Conservation (phyloP, 768 basidiomycete genomes). For the Collybia nuda region DNA sequence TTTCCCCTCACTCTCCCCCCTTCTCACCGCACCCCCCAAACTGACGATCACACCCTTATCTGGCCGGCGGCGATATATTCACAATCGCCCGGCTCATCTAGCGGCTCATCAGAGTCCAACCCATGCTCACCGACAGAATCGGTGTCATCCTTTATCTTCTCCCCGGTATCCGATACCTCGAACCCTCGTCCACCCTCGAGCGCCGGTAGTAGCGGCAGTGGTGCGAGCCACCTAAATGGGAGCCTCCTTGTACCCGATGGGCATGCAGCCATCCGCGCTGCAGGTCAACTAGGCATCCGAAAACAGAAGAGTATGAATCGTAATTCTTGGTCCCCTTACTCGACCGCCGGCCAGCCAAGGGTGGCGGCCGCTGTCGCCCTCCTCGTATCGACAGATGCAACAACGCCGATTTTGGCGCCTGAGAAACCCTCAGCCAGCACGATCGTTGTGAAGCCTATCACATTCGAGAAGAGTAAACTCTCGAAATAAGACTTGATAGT, state of each 20-base stretch:
- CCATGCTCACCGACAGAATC: slow-evolving; percentile 27
- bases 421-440: neutral
- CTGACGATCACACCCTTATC: slow-evolving; percentile 14
- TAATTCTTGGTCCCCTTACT: slow-evolving; percentile 46
- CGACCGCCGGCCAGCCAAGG: slow-evolving; percentile 2
- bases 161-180: slow-evolving; percentile 25
- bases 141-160: slow-evolving; percentile 26
- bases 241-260: slow-evolving; percentile 12
- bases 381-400: slow-evolving; percentile 2
- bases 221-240: slow-evolving; percentile 13
- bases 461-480: slow-evolving; percentile 8
- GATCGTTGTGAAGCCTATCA: slow-evolving; percentile 15
- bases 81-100: slow-evolving; percentile 16
- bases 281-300: slow-evolving; percentile 47
- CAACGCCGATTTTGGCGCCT: slow-evolving; percentile 3
- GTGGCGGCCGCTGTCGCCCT: slow-evolving; percentile 8
- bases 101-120: slow-evolving; percentile 22
- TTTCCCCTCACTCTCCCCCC: slow-evolving; percentile 35
- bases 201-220: slow-evolving; percentile 20
- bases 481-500: neutral
- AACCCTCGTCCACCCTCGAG: slow-evolving; percentile 10
- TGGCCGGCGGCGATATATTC: slow-evolving; percentile 20
- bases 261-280: slow-evolving; percentile 50
- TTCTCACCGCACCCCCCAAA: slow-evolving; percentile 13
- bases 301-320: slow-evolving; percentile 47